Base-by-base conservation (phyloP, 768 basidiomycete genomes). In the Psilocybe tampanensis region DNA sequence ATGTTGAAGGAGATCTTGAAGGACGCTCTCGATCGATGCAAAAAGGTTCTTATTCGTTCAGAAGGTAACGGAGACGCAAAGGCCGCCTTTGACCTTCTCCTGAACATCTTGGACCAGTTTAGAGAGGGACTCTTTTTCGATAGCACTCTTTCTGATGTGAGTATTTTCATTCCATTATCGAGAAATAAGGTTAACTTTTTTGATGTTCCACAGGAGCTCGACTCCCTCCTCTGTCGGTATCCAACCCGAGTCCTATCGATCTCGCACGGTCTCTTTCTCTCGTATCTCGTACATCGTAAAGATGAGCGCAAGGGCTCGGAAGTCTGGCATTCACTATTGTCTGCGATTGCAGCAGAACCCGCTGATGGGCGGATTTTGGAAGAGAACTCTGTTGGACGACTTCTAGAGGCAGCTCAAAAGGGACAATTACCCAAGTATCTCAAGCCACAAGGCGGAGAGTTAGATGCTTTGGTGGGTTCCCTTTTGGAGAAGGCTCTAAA, bases 241-340 rank as follows among this genome's bases (percentile, higher is more conserved):
- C 68, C 79, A 1, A 68, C 72, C 45, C 63, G 62, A 7, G 17
- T 68, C 2, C 57, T 68, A 11, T 44, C 43, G 18, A 68, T 87
- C 17, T 78, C 78, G 1, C 78, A 81, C 29, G 0, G 48, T 1
- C 70, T 87, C 0, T 67, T 88, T 4, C 68, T 83, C 2, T 71
- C 77, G 0, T 90, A 89, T 60, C 72, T 91, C 21, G 58, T 69
- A 8, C 68, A 80, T 59, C 74, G 83, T 4, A 70, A 75, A 18
- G 60, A 69, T 9, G 66, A 76, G n/a, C 44, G 39, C 2, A 69
- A 60, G 6, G 67, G 72, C 21, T 54, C 68, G 22, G 43, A 58
- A 2, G 67, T 84, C 9, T 89, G 84, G 85, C 76, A 76, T 44
- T 64, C 69, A 2, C 69, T 88, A 17, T 74, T 91, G 1, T 65